A percentile compares a stretch with the other conserved stretches of the same genome.
phyloP scores from a whole-genome alignment of 768 basidiomycete genomes.

The Termitomyces sp. region DNA sequence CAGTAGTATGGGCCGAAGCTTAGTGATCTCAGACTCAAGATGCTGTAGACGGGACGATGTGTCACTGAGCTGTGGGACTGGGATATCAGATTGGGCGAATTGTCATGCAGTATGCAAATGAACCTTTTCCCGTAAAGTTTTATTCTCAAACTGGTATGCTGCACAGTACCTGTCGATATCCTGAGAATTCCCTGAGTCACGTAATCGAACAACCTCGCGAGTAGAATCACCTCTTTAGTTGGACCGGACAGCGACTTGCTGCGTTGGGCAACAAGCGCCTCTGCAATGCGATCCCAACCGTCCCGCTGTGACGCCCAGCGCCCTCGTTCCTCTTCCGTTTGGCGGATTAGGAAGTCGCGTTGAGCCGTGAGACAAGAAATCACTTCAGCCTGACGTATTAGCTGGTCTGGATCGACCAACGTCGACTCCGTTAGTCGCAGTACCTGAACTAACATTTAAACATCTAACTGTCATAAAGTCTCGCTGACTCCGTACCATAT shows the following conservation, averaged over 20 bases:
- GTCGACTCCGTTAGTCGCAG: slow-evolving; percentile 37
- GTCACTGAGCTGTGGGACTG: slow-evolving; percentile 45
- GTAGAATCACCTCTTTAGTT: slow-evolving; percentile 10
- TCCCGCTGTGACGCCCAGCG: slow-evolving; percentile 60
- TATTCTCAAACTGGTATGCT: slow-evolving; percentile 56
- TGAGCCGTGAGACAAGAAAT: slow-evolving; percentile 54
- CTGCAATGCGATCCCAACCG: slow-evolving; percentile 60
- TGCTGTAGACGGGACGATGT: slow-evolving; percentile 44
- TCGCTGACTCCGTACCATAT: slow-evolving; percentile 42
- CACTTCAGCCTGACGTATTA: slow-evolving; percentile 55
- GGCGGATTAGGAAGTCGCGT: slow-evolving; percentile 48
- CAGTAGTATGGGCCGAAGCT: slow-evolving; percentile 62
- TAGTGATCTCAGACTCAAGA: slow-evolving; percentile 59
- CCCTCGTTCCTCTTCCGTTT: slow-evolving; percentile 51
- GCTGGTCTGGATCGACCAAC: slow-evolving; percentile 33
- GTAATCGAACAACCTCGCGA: background rate
- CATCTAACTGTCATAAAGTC: background rate
- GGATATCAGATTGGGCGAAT: background rate
- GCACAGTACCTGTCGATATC: slow-evolving; percentile 49
- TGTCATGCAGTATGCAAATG: slow-evolving; percentile 6
- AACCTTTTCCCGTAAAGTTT: slow-evolving; percentile 55
- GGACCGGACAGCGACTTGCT: slow-evolving; percentile 26
- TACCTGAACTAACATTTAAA: slow-evolving; percentile 27
- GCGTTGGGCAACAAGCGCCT: slow-evolving; percentile 53
- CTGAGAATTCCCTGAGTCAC: slow-evolving; percentile 25